Base-by-base conservation (phyloP, 768 basidiomycete species). In the Tricholoma saponaceum region DNA sequence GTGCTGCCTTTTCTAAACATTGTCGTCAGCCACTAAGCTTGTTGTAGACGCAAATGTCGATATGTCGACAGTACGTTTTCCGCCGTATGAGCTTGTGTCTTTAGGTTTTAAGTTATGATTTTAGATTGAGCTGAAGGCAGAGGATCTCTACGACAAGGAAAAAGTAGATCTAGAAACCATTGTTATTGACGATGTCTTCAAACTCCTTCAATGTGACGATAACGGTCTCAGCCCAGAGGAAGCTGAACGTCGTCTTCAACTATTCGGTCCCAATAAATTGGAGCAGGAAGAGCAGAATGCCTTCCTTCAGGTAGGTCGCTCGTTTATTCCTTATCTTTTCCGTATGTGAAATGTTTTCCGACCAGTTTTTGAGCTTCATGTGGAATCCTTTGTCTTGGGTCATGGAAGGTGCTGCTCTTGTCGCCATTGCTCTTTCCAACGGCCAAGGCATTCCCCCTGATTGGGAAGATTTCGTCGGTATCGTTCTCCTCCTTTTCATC, bases 361-460 rank as follows among this genome's bases (percentile, higher is more conserved):
- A 32, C 47, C 43, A 92, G 90, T 94, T 95, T 74, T 76, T 94
- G 64, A 86, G 87, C 70, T 98, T 98, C 83, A 98, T 98, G 96
- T 98, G 96, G 96, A 98, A 98, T 77, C 96, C 96, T 44, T 80
- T 98, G 12, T 98, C 96, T 32, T 98, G 96, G 96, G 96, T 98
- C 74, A 98, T 98, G 96, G 96, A 98, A 74, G 94, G 89, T 60
- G 95, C 95, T 37, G 91, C 92, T 7, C 80, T 94, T 28, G 93
- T 95, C 63, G 95, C 96, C 50, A 98, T 98, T 71, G 94, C 84
- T 41, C 84, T 98, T 28, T 97, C 96, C 56, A 98, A 98, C 74
- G 96, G 96, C 74, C 86, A 86, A 65, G 76, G 79, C 56, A 77
- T 80, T 55, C 84, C 95, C 26, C 96, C 96, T 18, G 95, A 98